These are phyloP conservation scores for Aspergillus melleus DNA, from an alignment of 2,329 filamentous ascomycete species.

Conservation along the genomic window DNA sequence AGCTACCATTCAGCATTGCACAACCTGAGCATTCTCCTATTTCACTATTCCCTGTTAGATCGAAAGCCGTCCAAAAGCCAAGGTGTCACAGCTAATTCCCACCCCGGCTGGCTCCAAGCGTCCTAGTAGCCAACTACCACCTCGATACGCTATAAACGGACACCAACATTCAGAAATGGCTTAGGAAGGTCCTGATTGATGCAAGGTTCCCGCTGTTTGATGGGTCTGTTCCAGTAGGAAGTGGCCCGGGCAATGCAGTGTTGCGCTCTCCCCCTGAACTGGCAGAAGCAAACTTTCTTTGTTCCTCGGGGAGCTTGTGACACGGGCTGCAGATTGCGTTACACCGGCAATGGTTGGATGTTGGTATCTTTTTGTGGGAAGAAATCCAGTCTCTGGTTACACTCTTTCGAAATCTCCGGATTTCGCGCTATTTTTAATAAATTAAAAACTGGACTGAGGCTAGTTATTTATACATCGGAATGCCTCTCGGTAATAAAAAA, in stretches of 20 bases:
- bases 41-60: too few relatives aligned
- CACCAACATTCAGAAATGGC: too few relatives aligned
- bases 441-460: too few relatives aligned
- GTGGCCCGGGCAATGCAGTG: background rate
- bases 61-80: background rate
- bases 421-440: too few relatives aligned
- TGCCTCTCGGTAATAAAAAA: too few relatives aligned
- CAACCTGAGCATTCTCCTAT: too few relatives aligned
- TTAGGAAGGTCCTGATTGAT: background rate
- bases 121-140: background rate
- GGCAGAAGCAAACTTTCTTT: background rate
- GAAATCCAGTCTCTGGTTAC: too few relatives aligned
- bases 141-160: background rate
- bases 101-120: background rate
- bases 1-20: too few relatives aligned
- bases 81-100: background rate
- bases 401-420: too few relatives aligned
- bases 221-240: background rate
- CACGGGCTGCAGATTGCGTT: background rate
- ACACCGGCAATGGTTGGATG: background rate
- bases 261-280: background rate
- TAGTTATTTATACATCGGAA: too few relatives aligned
- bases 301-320: background rate
- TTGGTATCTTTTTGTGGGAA: background rate
- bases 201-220: background rate